phyloP scores from a whole-genome alignment of 2,329 filamentous ascomycete genomes.

The Cordyceps javanica region DNA sequence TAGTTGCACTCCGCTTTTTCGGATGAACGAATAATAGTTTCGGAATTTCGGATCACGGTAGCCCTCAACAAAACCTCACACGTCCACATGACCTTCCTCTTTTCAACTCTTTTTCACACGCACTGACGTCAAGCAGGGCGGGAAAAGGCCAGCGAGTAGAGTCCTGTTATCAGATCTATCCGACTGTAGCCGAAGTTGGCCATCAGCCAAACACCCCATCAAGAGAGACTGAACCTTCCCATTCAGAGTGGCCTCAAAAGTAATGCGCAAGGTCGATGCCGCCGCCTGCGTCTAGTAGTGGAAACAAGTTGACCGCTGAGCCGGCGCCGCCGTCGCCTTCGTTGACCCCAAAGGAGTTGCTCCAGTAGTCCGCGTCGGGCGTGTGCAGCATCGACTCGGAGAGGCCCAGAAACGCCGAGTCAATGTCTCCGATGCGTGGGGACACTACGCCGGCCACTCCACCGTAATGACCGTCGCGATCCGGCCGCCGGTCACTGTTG shows the following conservation, averaged over 20 bases:
- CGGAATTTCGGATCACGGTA: constrained; percentile 4
- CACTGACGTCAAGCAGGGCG: neutral
- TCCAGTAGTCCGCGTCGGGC: constrained; percentile 35
- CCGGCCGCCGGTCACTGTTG: neutral
- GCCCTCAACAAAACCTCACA: neutral
- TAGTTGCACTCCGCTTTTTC: neutral
- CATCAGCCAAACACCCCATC: neutral
- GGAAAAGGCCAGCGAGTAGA: neutral
- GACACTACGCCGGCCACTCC: constrained; percentile 24
- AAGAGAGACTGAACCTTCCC: neutral
- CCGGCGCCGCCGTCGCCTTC: constrained; percentile 34
- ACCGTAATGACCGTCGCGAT: constrained; percentile 15
- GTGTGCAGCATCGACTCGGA: constrained; percentile 33
- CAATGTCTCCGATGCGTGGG: constrained; percentile 29
- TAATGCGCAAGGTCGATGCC: constrained; percentile 46
- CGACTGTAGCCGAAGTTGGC: neutral
- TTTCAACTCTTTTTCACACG: neutral
- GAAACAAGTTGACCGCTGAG: constrained; percentile 44
- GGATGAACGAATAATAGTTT: neutral
- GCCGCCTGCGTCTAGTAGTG: constrained; percentile 43
- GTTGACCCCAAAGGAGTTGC: constrained; percentile 25
- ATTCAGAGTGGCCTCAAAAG: constrained; percentile 17
- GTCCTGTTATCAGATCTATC: neutral
- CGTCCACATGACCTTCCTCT: neutral
- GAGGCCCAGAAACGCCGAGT: constrained; percentile 33